Evolutionary conservation across 768 basidiomycete species (phyloP), one percentile per base, ranked within the genome.

Genomic region (Polyporus arcularius): DNA sequence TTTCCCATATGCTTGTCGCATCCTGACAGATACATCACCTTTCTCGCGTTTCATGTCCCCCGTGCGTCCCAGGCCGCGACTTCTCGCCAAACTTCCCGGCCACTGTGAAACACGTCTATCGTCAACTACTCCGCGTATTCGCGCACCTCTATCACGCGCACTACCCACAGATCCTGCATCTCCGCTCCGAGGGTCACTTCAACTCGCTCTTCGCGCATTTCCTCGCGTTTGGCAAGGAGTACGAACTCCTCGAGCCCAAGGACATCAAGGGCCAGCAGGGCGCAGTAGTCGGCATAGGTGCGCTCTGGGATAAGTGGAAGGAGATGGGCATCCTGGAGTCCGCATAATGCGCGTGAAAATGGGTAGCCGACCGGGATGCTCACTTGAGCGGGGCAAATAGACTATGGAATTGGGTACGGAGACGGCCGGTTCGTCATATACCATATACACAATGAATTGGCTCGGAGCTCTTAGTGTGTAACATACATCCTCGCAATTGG

Each of bases 131-230:
- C 57, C 92, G 96, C 50, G 91, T 98, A 65, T 98, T 98, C 71
- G 96, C 96, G 10, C 96, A 98, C 79, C 85, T 98, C 68, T 98
- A 98, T 73, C 90, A 98, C 72, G 91, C 93, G 9, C 96, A 98
- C 71, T 98, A 95, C 71, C 80, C 82, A 2, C 88, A 92, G 66
- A 90, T 98, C 70, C 84, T 98, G 26, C 94, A 98, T 70, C 84
- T 98, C 28, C 92, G 93, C 42, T 87, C 90, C 10, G 96, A 98
- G 71, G 92, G 92, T 0, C 95, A 96, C 73, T 96, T 96, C 79
- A 96, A 96, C 74, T 96, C 94, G 4, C 86, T 98, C 40, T 98
- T 98, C 74, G 96, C 96, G 0, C 96, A 98, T 75, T 99, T 97
- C 78, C 80, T 98, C 53, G 94, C 96, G 0, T 98, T 98, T 68